Evolutionary conservation across 1,284 basidiomycete species (phyloP).

Genomic region (Chiua sp.): DNA sequence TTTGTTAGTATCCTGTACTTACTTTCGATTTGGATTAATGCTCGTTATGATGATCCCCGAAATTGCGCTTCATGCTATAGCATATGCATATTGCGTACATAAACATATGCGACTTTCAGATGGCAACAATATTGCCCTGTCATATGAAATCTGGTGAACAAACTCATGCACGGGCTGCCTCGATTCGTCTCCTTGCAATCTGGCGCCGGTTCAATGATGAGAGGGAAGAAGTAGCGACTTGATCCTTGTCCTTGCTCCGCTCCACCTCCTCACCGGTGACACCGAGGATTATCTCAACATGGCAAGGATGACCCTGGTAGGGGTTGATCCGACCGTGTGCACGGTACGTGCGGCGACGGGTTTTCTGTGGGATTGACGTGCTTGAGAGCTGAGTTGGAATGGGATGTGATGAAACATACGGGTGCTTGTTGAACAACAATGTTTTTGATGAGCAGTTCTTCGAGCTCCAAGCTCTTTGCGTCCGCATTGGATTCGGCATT

Average conservation of each 20-base stretch:
- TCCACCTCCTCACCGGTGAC: slow-evolving; percentile 84
- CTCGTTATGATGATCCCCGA: slow-evolving; percentile 11
- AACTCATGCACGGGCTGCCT: slow-evolving; percentile 63
- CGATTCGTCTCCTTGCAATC: slow-evolving; percentile 82
- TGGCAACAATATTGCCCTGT: slow-evolving; percentile 6
- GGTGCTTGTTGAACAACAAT: slow-evolving; percentile 99
- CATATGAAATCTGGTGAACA: slow-evolving; percentile 6
- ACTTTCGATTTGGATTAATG: slow-evolving; percentile 3
- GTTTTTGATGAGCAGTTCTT: slow-evolving; percentile 95
- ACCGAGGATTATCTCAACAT: slow-evolving; percentile 93
- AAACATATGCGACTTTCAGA: slow-evolving; percentile 20
- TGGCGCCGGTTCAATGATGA: slow-evolving; percentile 80
- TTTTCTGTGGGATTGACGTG: slow-evolving; percentile 72
- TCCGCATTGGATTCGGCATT: slow-evolving; percentile 99
- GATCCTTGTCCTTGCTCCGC: slow-evolving; percentile 85
- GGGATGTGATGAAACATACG: slow-evolving; percentile 50
- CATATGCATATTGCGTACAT: slow-evolving; percentile 41
- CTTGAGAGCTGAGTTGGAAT: not conserved
- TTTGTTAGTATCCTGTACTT: not conserved
- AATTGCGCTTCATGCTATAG: slow-evolving; percentile 23
- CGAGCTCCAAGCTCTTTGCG: slow-evolving; percentile 94
- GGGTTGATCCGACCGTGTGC: slow-evolving; percentile 96
- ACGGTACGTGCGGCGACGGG: slow-evolving; percentile 99
- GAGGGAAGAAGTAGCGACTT: slow-evolving; percentile 52
- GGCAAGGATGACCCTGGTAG: slow-evolving; percentile 92